Base-by-base conservation (phyloP, 176 grass and related monocot species). In the Oryza officinalis region DNA sequence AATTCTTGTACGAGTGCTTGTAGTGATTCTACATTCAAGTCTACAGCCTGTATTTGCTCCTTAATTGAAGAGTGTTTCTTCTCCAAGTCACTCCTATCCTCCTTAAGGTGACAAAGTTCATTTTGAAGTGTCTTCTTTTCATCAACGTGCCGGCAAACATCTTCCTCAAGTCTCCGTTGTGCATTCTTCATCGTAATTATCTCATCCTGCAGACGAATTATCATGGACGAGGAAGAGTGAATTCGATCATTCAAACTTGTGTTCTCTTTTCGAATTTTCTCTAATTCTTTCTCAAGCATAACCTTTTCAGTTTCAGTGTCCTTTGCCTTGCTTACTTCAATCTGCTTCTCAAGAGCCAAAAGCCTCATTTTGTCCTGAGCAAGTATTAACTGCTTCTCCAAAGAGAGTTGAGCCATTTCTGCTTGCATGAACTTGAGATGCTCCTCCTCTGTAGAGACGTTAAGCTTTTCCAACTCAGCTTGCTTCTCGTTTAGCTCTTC, bases 201-300 rank as follows among this genome's bases (percentile, higher is more conserved):
- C 60, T 98, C 93, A 78, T 98, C 89, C 79, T 98, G 96, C 67
- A 98, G 78, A 76, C 17, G 82, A 60, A 98, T 93, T 83, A 96
- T 96, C 84, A 81, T 75, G 12, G 69, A 59, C 38, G 93, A 86
- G 72, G 93, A 92, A 72, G 86, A 90, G 33, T 77, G 89, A 49
- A 85, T 86, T 81, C 89, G 80, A 84, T 90, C 78, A 44, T 84
- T 88, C 65, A 99, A 77, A 10, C 43, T 92, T 64, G 49, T 84
- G 87, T 92, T 92, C 26, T 87, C 84, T 71, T 90, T 80, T 63
- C 85, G 40, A 46, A 85, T 80, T 63, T 83, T 81, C 17, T 87
- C 80, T 27, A 89, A 65, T 87, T 93, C 89, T 65, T 80, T 85
- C 65, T 91, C 74, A 67, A 91, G 60, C 12, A 78, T 22, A 52